Conservation (phyloP, 805 yeast species). For the Wickerhamomyces rabaulensis region DNA sequence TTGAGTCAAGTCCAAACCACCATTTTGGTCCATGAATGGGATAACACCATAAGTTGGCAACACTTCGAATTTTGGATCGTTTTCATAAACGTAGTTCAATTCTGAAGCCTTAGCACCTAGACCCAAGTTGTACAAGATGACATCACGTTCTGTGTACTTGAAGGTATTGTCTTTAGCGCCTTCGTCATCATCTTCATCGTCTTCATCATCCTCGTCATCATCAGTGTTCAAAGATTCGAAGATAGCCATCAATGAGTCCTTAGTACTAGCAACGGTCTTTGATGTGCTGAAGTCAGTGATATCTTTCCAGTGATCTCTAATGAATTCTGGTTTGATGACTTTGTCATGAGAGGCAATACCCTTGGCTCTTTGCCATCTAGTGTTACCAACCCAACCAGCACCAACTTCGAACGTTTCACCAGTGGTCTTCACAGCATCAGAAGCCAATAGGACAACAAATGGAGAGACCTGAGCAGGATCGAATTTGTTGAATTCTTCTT, state of each 20-base stretch:
- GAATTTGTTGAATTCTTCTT: constrained; percentile 74
- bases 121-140: constrained; percentile 82
- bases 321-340: constrained; percentile 56
- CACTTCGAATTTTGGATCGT: constrained; percentile 70
- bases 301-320: constrained; percentile 60
- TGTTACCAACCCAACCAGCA: constrained; percentile 93
- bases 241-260: constrained; percentile 78
- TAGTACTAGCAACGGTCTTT: constrained; percentile 52
- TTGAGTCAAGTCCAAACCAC: constrained; percentile 51
- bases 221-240: constrained; percentile 51
- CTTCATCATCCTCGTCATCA: constrained; percentile 33
- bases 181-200: constrained; percentile 42
- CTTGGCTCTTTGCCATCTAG: constrained; percentile 91
- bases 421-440: constrained; percentile 60
- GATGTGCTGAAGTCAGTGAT: constrained; percentile 60
- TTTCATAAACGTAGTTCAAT: constrained; percentile 75
- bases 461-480: constrained; percentile 92
- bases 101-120: constrained; percentile 80
- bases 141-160: constrained; percentile 60
- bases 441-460: constrained; percentile 69
- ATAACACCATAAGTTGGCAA: constrained; percentile 88
- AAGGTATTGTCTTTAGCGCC: constrained; percentile 41
- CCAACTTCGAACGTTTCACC: constrained; percentile 91
- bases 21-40: constrained; percentile 67
- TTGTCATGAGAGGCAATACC: constrained; percentile 61